Percentiles rank a stretch among this genome's conserved stretches.
These are phyloP conservation scores for Celoporthe dispersa DNA, from an alignment of 2,329 filamentous ascomycete genomes.

Conservation along the genomic window DNA sequence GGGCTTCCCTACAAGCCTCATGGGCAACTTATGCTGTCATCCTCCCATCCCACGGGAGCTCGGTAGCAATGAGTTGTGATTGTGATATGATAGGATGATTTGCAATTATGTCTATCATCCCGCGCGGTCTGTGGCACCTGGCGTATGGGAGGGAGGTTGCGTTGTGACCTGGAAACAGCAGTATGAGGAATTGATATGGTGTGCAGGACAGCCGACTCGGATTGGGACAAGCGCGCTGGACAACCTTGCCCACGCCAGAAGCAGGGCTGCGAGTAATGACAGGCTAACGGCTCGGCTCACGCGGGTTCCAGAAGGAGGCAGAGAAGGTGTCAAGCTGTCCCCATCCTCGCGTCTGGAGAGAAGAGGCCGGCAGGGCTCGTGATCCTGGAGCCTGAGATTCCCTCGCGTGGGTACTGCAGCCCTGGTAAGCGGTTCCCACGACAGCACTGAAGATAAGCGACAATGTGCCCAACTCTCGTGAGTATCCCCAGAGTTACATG, in stretches of 20 bases:
- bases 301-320: not conserved
- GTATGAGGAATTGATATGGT: not conserved
- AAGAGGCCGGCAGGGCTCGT: not conserved
- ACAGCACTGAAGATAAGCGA: not conserved
- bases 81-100: not conserved
- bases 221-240: not conserved
- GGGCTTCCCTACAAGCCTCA: not conserved
- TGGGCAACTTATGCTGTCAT: not conserved
- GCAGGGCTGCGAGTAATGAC: not conserved
- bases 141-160: not conserved
- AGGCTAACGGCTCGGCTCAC: not conserved
- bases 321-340: not conserved
- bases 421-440: not conserved
- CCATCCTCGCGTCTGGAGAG: not conserved
- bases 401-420: not conserved
- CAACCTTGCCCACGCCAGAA: not conserved
- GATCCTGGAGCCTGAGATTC: not conserved
- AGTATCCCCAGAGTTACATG: not conserved
- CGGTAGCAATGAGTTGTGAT: not conserved
- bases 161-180: not conserved
- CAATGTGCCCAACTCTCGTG: not conserved
- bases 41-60: conserved; percentile 4
- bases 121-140: not conserved
- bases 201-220: not conserved
- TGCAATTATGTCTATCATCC: not conserved